Percentiles rank a stretch among this genome's conserved stretches.
These are phyloP conservation scores for Triticum timopheevii DNA, from an alignment of 176 grass and related monocot genomes.

Conservation along the genomic window DNA sequence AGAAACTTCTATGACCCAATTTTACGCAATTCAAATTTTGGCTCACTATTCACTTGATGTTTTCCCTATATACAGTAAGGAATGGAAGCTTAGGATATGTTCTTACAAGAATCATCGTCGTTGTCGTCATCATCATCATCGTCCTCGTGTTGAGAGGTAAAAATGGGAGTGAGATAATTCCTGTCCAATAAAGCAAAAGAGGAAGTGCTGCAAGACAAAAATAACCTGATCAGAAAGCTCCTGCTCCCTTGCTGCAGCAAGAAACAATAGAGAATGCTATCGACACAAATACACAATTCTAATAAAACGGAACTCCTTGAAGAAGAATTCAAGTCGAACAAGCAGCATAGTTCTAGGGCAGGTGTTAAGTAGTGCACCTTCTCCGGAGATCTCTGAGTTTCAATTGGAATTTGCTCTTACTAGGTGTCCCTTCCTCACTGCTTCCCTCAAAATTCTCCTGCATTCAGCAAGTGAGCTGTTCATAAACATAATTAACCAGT, in stretches of 20 bases:
- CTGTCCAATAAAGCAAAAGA: slow-evolving; percentile 82
- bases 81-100: neutral
- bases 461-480: slow-evolving; percentile 21
- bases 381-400: slow-evolving; percentile 72
- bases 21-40: neutral
- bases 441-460: slow-evolving; percentile 57
- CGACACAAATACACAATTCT: neutral
- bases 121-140: slow-evolving; percentile 40
- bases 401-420: slow-evolving; percentile 62
- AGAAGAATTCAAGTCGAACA: neutral
- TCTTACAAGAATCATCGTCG: slow-evolving; percentile 41
- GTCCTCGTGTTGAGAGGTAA: slow-evolving; percentile 60
- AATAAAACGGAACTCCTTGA: neutral
- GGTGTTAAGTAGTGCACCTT: slow-evolving; percentile 48
- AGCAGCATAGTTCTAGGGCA: neutral
- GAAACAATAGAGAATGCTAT: neutral
- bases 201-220: slow-evolving; percentile 59
- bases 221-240: neutral
- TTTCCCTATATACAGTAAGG: neutral
- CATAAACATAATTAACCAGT: neutral
- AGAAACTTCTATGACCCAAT: neutral
- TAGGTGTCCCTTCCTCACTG: slow-evolving; percentile 56
- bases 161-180: slow-evolving; percentile 87
- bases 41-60: neutral
- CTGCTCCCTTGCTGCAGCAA: neutral